Conservation (phyloP, 495 filamentous ascomycete genomes). For the Penicillium malachiteum region DNA sequence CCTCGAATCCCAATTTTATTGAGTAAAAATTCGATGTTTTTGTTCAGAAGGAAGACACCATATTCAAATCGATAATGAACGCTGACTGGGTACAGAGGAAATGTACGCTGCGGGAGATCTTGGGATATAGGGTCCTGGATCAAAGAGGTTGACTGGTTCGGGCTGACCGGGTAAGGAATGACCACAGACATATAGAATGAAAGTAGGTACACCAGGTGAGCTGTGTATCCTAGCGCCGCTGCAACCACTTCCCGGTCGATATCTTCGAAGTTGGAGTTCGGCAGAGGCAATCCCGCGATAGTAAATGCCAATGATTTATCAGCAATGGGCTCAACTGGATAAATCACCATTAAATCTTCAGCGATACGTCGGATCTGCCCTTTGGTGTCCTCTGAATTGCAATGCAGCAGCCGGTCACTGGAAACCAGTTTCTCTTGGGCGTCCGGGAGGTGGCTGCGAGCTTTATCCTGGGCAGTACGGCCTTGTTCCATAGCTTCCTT, state of each 20-base stretch:
- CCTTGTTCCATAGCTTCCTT: constrained; percentile 66
- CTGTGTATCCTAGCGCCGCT: constrained; percentile 79
- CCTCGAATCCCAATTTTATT: constrained; percentile 69
- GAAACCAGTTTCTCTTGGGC: constrained; percentile 59
- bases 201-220: constrained; percentile 71
- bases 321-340: constrained; percentile 69
- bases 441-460: constrained; percentile 42
- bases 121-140: constrained; percentile 79
- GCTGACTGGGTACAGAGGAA: constrained; percentile 76
- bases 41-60: constrained; percentile 90
- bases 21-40: constrained; percentile 85
- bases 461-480: constrained; percentile 54
- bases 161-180: constrained; percentile 76
- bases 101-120: constrained; percentile 64
- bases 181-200: constrained; percentile 79
- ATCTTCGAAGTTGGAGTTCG: constrained; percentile 71
- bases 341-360: constrained; percentile 74
- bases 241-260: constrained; percentile 66
- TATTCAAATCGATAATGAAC: constrained; percentile 90
- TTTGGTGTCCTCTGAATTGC: constrained; percentile 61
- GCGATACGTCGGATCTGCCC: constrained; percentile 85
- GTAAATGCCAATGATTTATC: constrained; percentile 68
- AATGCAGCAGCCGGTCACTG: constrained; percentile 51
- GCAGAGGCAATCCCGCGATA: constrained; percentile 71
- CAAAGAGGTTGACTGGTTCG: constrained; percentile 68